Base-by-base conservation (phyloP, 331 rosid species). In the Saraca asoca region DNA sequence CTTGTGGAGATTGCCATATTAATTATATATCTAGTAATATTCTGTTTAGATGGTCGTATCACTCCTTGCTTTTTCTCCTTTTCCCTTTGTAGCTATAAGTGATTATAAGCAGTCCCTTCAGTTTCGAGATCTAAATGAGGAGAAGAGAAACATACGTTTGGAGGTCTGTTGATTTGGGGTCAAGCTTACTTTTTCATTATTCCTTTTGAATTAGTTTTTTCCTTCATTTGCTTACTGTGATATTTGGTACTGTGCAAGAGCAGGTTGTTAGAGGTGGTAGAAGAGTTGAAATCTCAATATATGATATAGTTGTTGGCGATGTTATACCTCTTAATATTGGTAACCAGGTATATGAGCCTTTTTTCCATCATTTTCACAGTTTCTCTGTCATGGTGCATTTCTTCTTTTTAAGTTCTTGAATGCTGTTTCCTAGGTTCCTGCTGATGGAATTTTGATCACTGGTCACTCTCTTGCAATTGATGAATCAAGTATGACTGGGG, bases 401-500 rank as follows among this genome's bases (percentile, higher is more conserved):
- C 50, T 50, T 29, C 16, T 51, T 43, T 14, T 43, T 52, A 12
- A 70, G 50, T 59, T 73, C 19, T 69, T 58, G 19, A 62, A 4
- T 70, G 62, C 43, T 73, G 17, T 63, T 54, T 78, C 37, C 6
- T 67, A 94, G 99, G 99, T 94, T 37, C 99, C 99, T 49, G 95
- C 99, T 45, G 99, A 94, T 75, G 99, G 99, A 57, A 75, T 94
- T 75, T 20, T 94, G 61, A 80, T 94, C 43, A 68, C 68, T 75
- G 99, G 97, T 39, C 91, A 90, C 88, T 88, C 96, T 51, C 87
- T 94, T 59, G 85, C 99, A 17, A 81, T 94, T 73, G 99, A 94
- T 77, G 99, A 94, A 71, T 94, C 99, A 34, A 90, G 96, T 87
- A 94, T 94, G 97, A 94, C 99, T 31, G 99, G 99, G 57, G 99